Base-by-base conservation (phyloP, 129 eudicot species). In the Pseudognaphalium luteoalbum region DNA sequence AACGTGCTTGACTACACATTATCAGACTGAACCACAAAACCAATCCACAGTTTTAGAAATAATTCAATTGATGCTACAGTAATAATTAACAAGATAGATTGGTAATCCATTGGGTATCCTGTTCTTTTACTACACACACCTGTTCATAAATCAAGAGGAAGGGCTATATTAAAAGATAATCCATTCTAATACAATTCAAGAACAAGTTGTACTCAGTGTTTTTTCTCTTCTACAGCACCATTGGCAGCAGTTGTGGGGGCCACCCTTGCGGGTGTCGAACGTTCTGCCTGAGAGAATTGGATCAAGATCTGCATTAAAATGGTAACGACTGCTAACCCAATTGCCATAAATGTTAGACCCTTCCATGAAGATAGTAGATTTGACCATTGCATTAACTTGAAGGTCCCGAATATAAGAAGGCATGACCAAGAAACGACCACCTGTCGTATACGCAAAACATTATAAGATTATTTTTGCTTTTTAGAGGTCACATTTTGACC, bases 301-400 rank as follows among this genome's bases (percentile, higher is more conserved):
- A 94, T 94, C 86, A 91, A 84, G 30, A 87, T 81, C 68, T 91
- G 98, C 98, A 91, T 94, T 19, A 87, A 88, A 25, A 85, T 17
- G 3, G 96, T 91, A 37, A 91, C 79, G 5, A 77, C 58, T 7
- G 77, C 97, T 80, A 94, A 73, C 35, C 78, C 76, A 28, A 79
- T 71, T 7, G 76, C 90, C 6, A 87, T 75, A 28, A 94, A 58
- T 10, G 88, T 73, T 47, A 89, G 77, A 8, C 98, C 98, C 70
- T 85, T 94, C 96, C 97, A 89, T 21, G 97, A 85, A 16, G 91
- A 85, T 70, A 94, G 76, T 65, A 94, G 88, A 11, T 93, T 74
- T 14, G 89, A 86, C 91, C 91, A 77, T 44, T 83, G 96, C 72
- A 94, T 68, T 72, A 88, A 83, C 60, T 88, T 88, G 57, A 83